Conservation (phyloP, 192 early-diverging fungal species). For the Glomus cerebriforme region DNA sequence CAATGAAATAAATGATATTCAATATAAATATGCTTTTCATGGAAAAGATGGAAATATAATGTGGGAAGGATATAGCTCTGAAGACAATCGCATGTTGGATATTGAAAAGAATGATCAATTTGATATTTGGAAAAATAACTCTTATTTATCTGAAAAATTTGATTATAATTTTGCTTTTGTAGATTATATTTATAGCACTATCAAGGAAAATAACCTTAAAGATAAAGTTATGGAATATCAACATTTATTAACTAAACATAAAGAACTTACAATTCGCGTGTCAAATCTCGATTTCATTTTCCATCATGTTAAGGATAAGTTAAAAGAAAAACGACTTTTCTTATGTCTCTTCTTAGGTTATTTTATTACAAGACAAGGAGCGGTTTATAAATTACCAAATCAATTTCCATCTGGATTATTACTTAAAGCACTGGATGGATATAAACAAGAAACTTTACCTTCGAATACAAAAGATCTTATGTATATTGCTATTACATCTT, state of each 20-base stretch:
- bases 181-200: neutral
- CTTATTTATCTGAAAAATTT: too few species aligned
- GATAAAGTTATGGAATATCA: neutral
- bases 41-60: neutral
- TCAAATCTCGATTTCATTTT: neutral
- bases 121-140: too few species aligned
- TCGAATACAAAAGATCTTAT: too few species aligned
- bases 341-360: neutral
- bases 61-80: neutral
- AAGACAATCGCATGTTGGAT: too few species aligned
- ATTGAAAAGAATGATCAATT: too few species aligned
- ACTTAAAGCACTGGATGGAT: too few species aligned
- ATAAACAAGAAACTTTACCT: too few species aligned
- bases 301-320: neutral
- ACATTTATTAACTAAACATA: neutral
- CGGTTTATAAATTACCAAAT: neutral
- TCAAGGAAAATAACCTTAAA: neutral
- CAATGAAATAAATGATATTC: neutral
- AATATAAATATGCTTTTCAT: neutral
- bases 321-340: neutral
- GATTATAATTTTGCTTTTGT: neutral
- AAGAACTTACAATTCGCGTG: neutral
- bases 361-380: neutral
- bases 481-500: neutral
- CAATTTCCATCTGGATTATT: too few species aligned